phyloP scores from a whole-genome alignment of 192 early-diverging fungal genomes.

The Backusella luteola region DNA sequence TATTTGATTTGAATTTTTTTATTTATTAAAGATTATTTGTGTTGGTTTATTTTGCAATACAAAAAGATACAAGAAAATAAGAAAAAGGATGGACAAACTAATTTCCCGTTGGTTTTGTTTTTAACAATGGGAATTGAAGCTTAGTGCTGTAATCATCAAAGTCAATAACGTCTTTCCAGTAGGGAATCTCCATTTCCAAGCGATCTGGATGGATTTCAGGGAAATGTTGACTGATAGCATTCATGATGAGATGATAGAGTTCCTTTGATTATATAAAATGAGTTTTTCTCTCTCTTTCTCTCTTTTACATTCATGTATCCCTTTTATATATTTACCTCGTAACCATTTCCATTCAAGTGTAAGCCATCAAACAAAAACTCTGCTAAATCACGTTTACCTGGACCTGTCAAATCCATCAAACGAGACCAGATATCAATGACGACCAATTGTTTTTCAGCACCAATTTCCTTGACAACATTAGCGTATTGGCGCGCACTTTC shows the following conservation, averaged over 20 bases:
- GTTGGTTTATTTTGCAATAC: not conserved
- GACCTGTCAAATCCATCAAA: slow-evolving; percentile 38
- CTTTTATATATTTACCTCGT: slow-evolving; percentile 36
- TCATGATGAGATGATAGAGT: slow-evolving; percentile 40
- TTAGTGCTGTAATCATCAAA: slow-evolving; percentile 18
- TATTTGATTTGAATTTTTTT: not conserved
- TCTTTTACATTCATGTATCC: too few species aligned
- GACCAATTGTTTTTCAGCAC: slow-evolving; percentile 32
- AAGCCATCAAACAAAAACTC: slow-evolving; percentile 56
- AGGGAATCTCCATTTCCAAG: slow-evolving; percentile 42
- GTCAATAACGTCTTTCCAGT: slow-evolving; percentile 31
- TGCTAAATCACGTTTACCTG: slow-evolving; percentile 14
- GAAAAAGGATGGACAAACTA: not conserved
- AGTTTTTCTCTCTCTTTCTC: not conserved
- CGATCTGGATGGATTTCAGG: slow-evolving; percentile 52
- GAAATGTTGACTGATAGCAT: slow-evolving; percentile 37
- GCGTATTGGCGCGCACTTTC: slow-evolving; percentile 52
- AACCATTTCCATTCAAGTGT: slow-evolving; percentile 54
- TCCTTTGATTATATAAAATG: slow-evolving; percentile 22
- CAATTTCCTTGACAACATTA: slow-evolving; percentile 41
- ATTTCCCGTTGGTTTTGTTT: slow-evolving; percentile 13
- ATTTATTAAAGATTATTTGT: not conserved
- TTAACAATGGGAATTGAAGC: slow-evolving; percentile 22
- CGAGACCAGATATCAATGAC: slow-evolving; percentile 38
- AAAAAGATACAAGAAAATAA: not conserved